A percentile compares a stretch with the other conserved stretches of the same genome.
Conservation (phyloP, 2,329 filamentous ascomycete genomes). For the Cytospora piceae region DNA sequence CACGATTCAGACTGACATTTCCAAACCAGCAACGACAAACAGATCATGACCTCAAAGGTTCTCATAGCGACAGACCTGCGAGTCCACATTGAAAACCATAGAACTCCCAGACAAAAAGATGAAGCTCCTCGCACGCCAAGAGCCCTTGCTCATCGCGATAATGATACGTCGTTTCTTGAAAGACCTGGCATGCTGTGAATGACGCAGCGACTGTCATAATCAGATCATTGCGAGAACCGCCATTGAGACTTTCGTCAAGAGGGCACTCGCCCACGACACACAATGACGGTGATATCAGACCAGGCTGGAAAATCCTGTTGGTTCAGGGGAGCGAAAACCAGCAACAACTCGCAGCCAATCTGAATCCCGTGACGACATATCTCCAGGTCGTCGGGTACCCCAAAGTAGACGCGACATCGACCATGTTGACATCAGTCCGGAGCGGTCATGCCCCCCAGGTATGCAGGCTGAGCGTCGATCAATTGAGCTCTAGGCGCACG, state of each 20-base stretch:
- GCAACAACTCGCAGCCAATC: neutral
- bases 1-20: neutral
- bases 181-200: neutral
- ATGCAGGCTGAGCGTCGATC: neutral
- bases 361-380: constrained; percentile 4
- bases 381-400: neutral
- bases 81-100: no score
- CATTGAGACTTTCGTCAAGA: neutral
- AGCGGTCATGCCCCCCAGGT: neutral
- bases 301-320: neutral
- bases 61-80: neutral
- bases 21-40: neutral
- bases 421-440: neutral
- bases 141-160: neutral
- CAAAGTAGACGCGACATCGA: neutral
- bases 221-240: neutral
- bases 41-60: neutral
- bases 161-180: neutral
- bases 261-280: neutral
- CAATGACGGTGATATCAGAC: neutral
- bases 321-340: neutral
- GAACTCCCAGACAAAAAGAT: neutral
- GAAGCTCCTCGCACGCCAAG: neutral
- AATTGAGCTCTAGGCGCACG: neutral
- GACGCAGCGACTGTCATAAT: neutral